Evolutionary conservation across 805 yeast species (phyloP), one percentile per base, ranked within the genome.

Genomic region (Metschnikowia aberdeeniae): DNA sequence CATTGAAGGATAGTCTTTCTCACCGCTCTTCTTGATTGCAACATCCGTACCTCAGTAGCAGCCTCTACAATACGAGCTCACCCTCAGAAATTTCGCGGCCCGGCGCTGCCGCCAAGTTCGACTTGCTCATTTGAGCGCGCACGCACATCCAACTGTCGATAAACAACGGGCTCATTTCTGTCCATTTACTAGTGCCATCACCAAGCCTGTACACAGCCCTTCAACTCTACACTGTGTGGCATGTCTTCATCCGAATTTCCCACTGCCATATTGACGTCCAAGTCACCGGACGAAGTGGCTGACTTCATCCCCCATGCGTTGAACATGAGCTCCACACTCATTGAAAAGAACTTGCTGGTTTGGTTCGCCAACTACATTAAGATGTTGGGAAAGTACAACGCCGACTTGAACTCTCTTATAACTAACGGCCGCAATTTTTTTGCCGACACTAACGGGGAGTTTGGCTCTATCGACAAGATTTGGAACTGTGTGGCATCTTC

Each of bases 401-500:
- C 50, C 42, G 56, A 53, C 42, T 43, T 60, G 40, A 53, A 55
- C 40, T 44, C 47, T 31, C 49, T 60, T 36, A 49, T 55, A 27
- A 56, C 54, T 34, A 51, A 54, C 24, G 64, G 64, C 13, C 49
- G 56, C 43, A 45, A 40, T 24, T 55, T 58, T 46, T 60, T 60
- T 46, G 24, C 54, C 11, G 43, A 38, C 3, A 14, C 53, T 12
- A 50, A 52, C 6, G 60, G 54, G 12, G 61, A 73, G 60, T 60
- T 68, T 61, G 61, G 80, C 58, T 44, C 66, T 62, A 51, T 73
- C 61, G 55, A 64, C 50, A 51, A 73, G 68, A 53, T 66, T 70
- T 61, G 76, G 77, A 59, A 72, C 72, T 61, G 76, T 63, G 52
- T 76, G 64, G 51, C 70, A 67, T 46, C 78, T 70, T 56, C 78